Evolutionary conservation across 495 filamentous ascomycete genomes (phyloP), one percentile per base, ranked within the genome.

Genomic region (Neurospora africana): DNA sequence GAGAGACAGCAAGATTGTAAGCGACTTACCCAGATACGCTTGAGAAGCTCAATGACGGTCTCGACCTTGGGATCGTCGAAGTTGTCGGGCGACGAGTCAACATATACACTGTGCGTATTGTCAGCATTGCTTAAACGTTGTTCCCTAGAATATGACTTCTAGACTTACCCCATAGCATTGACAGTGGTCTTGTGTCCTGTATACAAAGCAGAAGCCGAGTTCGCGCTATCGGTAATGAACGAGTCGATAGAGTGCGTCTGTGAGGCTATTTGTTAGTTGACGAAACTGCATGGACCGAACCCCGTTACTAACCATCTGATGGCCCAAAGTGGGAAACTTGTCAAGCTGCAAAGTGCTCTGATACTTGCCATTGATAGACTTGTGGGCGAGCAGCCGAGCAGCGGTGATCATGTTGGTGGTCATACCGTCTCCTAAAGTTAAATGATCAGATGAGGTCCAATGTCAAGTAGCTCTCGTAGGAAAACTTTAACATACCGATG

Each of bases 11-110:
- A 11, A 33, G 5, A 8, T 33, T 10, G 69, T 38, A 5, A 81
- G 80, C 67, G 19, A 58, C 83, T 83, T 71, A 86, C 82, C 79
- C 84, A 88, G 68, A 89, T 83, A 68, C 91, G 87, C n/a, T 81
- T 79, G 76, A 92, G 86, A 37, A 93, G 82, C 77, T 93, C 91
- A 2, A 89, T 86, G 72, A 93, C 90, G n/a, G 86, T 91, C 80
- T 93, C 91, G 36, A 93, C 87, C 80, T 92, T 92, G 39, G 91
- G 91, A 78, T 93, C 91, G 77, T 93, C 91, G 69, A 90, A 90
- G 10, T 84, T 80, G 75, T 88, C 83, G 13, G 84, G 80, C 30
- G 88, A 90, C 0, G 89, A 91, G 74, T 93, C 91, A 17, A 84
- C 89, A 69, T 93, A 93, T 38, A 92, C 90, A 69, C 82, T 83